Evolutionary conservation across 2,329 filamentous ascomycete species (phyloP).

Genomic region (Fusarium incarnatum): DNA sequence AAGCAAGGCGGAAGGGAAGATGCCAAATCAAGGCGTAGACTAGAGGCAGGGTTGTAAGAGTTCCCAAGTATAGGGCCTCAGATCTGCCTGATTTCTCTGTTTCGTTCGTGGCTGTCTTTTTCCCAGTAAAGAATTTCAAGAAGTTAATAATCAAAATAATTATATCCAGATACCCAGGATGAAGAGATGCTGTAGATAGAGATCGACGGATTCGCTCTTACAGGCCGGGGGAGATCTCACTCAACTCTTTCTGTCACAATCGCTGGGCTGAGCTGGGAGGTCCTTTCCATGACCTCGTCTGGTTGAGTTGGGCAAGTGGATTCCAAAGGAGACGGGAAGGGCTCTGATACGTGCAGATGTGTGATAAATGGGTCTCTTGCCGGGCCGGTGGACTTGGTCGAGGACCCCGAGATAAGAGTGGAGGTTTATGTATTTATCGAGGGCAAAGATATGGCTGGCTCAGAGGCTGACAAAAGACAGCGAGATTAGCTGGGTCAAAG

Average conservation of each 20-base stretch:
- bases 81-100: conserved; percentile 17
- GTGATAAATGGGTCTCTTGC: not conserved
- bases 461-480: not conserved
- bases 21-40: conserved; percentile 17
- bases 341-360: conserved; percentile 20
- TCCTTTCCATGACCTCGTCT: conserved; percentile 21
- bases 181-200: conserved; percentile 10
- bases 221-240: conserved; percentile 37
- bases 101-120: conserved; percentile 6
- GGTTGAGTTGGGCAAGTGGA: conserved; percentile 29
- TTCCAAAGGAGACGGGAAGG: not conserved
- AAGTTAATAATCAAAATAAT: not conserved
- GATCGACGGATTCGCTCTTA: conserved; percentile 38
- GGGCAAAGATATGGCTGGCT: not conserved
- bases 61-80: conserved; percentile 21
- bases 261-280: conserved; percentile 12
- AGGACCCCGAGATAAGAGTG: conserved; percentile 29
- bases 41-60: conserved; percentile 14
- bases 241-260: conserved; percentile 29
- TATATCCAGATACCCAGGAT: not conserved
- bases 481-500: not conserved
- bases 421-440: conserved; percentile 14
- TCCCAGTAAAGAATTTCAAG: conserved; percentile 9
- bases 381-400: conserved; percentile 23
- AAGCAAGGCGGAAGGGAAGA: conserved; percentile 30